Conservation (phyloP, 2,329 filamentous ascomycete genomes). For the Purpureocillium lavendulum region DNA sequence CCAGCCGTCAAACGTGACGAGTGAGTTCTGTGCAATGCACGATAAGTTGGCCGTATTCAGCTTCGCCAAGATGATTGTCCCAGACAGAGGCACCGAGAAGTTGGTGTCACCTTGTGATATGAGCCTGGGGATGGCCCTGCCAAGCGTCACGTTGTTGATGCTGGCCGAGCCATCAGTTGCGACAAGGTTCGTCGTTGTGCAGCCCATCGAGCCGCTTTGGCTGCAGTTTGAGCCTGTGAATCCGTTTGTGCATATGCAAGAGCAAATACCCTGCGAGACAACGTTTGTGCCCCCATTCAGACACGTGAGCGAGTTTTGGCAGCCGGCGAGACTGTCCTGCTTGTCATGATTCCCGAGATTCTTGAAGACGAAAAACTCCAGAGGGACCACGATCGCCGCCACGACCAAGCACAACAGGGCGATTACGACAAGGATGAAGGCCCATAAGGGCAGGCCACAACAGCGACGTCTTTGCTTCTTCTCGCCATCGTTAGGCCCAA, state of each 20-base stretch:
- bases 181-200: constrained; percentile 40
- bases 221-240: constrained; percentile 59
- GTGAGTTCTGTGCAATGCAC: constrained; percentile 76
- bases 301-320: constrained; percentile 56
- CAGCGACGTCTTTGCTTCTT: constrained; percentile 49
- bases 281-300: constrained; percentile 75
- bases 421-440: constrained; percentile 58
- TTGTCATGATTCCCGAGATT: constrained; percentile 30
- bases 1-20: constrained; percentile 72
- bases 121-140: constrained; percentile 67
- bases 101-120: constrained; percentile 56
- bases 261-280: constrained; percentile 59
- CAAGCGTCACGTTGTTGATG: constrained; percentile 66
- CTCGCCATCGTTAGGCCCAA: constrained; percentile 12
- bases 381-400: constrained; percentile 74
- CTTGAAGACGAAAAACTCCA: constrained; percentile 55
- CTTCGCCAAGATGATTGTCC: constrained; percentile 60
- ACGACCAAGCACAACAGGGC: constrained; percentile 64
- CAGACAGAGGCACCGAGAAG: constrained; percentile 69
- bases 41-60: constrained; percentile 70
- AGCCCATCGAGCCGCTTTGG: constrained; percentile 36
- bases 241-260: constrained; percentile 82
- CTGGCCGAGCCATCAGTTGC: constrained; percentile 28
- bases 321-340: constrained; percentile 37
- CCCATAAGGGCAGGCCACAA: constrained; percentile 78